phyloP scores from a whole-genome alignment of 2,329 filamentous ascomycete genomes.

The Incumbomyces lentus region DNA sequence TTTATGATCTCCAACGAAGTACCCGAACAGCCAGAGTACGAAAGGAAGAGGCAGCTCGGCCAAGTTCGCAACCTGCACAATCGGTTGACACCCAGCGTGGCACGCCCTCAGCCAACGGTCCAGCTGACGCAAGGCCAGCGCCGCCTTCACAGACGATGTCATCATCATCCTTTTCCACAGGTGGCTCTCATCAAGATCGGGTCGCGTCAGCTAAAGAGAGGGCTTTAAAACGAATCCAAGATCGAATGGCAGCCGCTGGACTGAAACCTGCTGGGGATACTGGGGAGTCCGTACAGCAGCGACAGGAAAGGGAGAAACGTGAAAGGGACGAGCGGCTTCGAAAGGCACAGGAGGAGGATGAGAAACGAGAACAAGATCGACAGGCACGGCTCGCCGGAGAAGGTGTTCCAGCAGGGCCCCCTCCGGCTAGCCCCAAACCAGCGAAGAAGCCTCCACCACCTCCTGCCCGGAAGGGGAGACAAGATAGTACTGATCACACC shows the following conservation, averaged over 20 bases:
- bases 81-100: conserved; percentile 32
- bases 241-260: conserved; percentile 83
- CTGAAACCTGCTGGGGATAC: conserved; percentile 73
- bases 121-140: conserved; percentile 27
- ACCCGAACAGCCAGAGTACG: conserved; percentile 65
- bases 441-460: conserved; percentile 59
- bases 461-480: conserved; percentile 60
- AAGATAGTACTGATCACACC: conserved; percentile 43
- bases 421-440: conserved; percentile 35
- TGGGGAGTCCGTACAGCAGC: conserved; percentile 71
- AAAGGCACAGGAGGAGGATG: conserved; percentile 90
- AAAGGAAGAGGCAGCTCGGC: conserved; percentile 51
- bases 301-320: conserved; percentile 74
- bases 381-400: conserved; percentile 75
- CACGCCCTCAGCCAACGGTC: conserved; percentile 41
- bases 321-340: conserved; percentile 79
- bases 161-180: conserved; percentile 64
- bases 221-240: conserved; percentile 92
- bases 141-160: conserved; percentile 37
- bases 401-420: conserved; percentile 51
- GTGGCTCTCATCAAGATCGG: conserved; percentile 84
- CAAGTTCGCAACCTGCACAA: conserved; percentile 42
- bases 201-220: conserved; percentile 96
- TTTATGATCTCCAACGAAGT: conserved; percentile 85
- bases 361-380: conserved; percentile 74